Evolutionary conservation across 257 asterid species (phyloP).

Genomic region (Nicotiana noctiflora): DNA sequence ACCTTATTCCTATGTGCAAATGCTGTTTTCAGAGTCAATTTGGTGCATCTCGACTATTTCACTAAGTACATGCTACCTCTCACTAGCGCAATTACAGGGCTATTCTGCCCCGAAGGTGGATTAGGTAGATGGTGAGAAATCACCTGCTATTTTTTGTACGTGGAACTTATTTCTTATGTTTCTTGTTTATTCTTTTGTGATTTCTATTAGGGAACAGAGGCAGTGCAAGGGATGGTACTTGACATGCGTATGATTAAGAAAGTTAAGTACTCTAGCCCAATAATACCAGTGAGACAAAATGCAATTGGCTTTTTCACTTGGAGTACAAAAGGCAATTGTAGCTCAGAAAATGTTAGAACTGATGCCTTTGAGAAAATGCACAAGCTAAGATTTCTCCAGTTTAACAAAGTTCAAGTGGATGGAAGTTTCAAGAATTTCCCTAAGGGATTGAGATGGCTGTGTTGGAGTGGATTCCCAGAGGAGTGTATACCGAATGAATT

Average conservation of each 20-base stretch:
- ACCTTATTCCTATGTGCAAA: too few relatives aligned
- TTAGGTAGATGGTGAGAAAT: neutral
- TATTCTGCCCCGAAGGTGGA: too few relatives aligned
- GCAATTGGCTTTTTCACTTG: neutral
- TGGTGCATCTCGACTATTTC: neutral
- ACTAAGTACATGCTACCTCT: neutral
- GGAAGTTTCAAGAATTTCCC: constrained; percentile 15
- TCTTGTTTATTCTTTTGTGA: neutral
- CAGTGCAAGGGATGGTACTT: constrained; percentile 10
- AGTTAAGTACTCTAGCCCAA: neutral
- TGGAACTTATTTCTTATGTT: neutral
- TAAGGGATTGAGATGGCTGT: constrained; percentile 16
- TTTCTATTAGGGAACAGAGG: constrained; percentile 12
- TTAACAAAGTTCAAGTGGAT: neutral
- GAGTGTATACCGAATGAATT: constrained; percentile 16
- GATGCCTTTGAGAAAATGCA: constrained; percentile 20
- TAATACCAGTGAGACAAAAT: neutral
- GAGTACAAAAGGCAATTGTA: neutral
- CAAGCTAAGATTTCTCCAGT: constrained; percentile 7
- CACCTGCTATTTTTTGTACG: neutral
- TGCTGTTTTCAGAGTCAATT: too few relatives aligned
- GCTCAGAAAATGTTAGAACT: neutral
- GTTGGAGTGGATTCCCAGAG: constrained; percentile 13
- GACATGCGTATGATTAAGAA: constrained; percentile 12
- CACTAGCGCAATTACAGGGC: too few relatives aligned